Conservation (phyloP, 352 stramenopile species). For the Phytophthora niederhauseri region DNA sequence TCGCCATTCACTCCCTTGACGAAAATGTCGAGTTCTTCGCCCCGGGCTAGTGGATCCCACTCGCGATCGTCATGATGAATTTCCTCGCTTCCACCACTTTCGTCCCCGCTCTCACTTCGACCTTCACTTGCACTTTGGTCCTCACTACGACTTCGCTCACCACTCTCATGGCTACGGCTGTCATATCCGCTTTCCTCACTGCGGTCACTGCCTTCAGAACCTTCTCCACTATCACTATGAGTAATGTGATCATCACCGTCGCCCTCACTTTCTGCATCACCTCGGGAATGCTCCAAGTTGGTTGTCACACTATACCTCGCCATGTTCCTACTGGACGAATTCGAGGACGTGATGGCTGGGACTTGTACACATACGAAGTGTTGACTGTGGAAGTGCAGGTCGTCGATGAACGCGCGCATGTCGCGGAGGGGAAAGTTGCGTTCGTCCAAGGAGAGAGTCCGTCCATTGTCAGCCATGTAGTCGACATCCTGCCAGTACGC, state of each 20-base stretch:
- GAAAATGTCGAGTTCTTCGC: slow-evolving; percentile 67
- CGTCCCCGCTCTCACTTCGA: background rate
- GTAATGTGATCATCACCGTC: slow-evolving; percentile 3
- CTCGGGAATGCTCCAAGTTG: background rate
- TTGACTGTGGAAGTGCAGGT: slow-evolving; percentile 84
- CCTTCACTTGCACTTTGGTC: slow-evolving; percentile 2
- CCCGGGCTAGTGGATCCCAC: slow-evolving; percentile 46
- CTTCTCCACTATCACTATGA: background rate
- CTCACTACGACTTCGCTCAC: background rate
- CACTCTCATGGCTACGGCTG: background rate
- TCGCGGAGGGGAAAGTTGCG: slow-evolving; percentile 48
- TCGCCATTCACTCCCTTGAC: slow-evolving; percentile 78
- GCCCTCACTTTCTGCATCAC: background rate
- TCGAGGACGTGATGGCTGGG: slow-evolving; percentile 52
- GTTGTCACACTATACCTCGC: slow-evolving; percentile 15
- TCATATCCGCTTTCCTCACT: background rate
- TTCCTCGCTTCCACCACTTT: slow-evolving; percentile 4
- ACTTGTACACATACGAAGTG: slow-evolving; percentile 78
- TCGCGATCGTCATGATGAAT: background rate
- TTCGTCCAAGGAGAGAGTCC: slow-evolving; percentile 68
- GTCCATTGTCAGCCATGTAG: slow-evolving; percentile 43
- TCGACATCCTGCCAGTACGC: slow-evolving; percentile 79
- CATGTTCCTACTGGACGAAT: slow-evolving; percentile 14
- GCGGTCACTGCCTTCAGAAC: background rate
- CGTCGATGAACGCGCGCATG: slow-evolving; percentile 65